Evolutionary conservation across 176 grass and related monocot species (phyloP).

Genomic region (Metroxylon sagu): DNA sequence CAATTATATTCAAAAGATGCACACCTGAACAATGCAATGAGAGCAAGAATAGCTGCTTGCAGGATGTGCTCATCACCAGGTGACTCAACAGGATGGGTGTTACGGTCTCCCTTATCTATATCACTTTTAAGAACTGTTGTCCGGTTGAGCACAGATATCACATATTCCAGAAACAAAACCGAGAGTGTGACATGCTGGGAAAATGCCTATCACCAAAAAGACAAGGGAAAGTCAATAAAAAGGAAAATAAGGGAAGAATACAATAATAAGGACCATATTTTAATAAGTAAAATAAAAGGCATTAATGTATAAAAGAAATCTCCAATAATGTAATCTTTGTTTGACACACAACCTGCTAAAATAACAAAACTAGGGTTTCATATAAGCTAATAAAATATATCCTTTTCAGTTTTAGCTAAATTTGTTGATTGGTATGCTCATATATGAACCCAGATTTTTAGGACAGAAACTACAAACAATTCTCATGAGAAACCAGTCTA

Average conservation of each 20-base stretch:
- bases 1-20: constrained; percentile 22
- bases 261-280: background rate
- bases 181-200: constrained; percentile 82
- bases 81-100: constrained; percentile 28
- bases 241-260: constrained; percentile 1
- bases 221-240: constrained; percentile 10
- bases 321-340: too few relatives aligned
- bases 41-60: constrained; percentile 87
- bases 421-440: too few relatives aligned
- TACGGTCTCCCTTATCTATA: constrained; percentile 59
- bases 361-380: too few relatives aligned
- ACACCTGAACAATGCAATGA: constrained; percentile 93
- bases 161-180: constrained; percentile 66
- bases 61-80: constrained; percentile 59
- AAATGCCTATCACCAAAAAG: constrained; percentile 44
- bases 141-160: constrained; percentile 75
- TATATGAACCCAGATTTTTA: too few relatives aligned
- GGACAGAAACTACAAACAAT: too few relatives aligned
- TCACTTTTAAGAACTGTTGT: constrained; percentile 52
- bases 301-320: background rate
- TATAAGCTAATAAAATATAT: too few relatives aligned
- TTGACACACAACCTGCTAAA: too few relatives aligned
- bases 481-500: too few relatives aligned
- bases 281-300: background rate
- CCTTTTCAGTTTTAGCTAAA: too few relatives aligned